Conservation (phyloP, 2,329 filamentous ascomycete genomes). For the Lecanoromycetidae sp. region DNA sequence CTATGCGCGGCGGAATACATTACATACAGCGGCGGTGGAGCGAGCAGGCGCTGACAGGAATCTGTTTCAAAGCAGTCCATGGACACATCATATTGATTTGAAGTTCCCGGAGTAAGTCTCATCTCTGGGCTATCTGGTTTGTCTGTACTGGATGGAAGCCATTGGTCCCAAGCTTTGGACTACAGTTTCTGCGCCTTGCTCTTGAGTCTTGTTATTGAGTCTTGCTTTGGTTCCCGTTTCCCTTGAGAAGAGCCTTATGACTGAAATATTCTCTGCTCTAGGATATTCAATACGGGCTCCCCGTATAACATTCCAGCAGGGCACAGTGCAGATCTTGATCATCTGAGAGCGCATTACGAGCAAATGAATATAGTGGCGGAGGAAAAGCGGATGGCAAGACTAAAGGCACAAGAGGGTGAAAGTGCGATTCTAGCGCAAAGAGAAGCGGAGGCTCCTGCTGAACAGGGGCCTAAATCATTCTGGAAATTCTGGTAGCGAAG, state of each 20-base stretch:
- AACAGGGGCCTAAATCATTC: background rate
- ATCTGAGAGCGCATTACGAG: conserved; percentile 51
- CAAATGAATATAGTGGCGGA: conserved; percentile 45
- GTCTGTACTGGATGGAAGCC: too few species aligned
- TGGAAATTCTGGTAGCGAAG: too few species aligned
- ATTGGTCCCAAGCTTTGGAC: too few species aligned
- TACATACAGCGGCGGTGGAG: conserved; percentile 50
- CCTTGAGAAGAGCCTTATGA: too few species aligned
- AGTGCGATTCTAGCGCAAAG: background rate
- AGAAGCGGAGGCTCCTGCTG: background rate
- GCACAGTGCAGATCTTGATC: conserved; percentile 45
- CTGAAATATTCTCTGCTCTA: conserved; percentile 23
- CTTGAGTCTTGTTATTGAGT: too few species aligned
- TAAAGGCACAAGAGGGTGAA: conserved; percentile 31
- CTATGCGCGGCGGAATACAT: conserved; percentile 44
- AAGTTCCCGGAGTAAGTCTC: conserved; percentile 53
- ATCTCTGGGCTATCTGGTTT: too few species aligned
- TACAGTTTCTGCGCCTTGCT: background rate
- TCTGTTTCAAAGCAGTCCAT: conserved; percentile 41
- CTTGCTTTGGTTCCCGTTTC: too few species aligned
- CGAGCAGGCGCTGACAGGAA: conserved; percentile 51
- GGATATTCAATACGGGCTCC: conserved; percentile 50
- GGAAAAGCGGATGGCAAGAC: conserved; percentile 39
- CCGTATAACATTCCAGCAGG: conserved; percentile 55
- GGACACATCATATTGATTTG: conserved; percentile 40